Base-by-base conservation (phyloP, 1,284 basidiomycete species). In the Tilletia horrida region DNA sequence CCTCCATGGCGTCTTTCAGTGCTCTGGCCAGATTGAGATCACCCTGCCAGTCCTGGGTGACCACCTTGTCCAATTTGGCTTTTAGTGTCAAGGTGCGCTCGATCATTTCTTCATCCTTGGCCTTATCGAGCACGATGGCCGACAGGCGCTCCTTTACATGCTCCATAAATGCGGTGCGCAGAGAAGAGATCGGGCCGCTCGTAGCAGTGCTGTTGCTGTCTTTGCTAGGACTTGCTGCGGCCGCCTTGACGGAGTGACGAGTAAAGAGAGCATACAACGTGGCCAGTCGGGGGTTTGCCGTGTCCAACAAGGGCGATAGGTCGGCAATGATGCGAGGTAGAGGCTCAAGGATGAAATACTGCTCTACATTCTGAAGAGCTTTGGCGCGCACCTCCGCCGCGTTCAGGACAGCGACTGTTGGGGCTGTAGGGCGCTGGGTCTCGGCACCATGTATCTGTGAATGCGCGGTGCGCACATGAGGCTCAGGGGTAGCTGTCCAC, bases 1-100 rank as follows among this genome's bases (percentile, higher is more conserved):
- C 83, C n/a, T 88, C 85, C 83, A 96, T 94, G 0, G 90, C 91
- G 68, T 91, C 89, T 47, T 85, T 80, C 45, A 85, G 81, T 0
- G 84, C 83, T 67, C 85, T 72, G 18, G 68, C 69, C 67, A 84
- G 82, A 9, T 77, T 75, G 6, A 66, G 62, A 31, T 82, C 78
- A 14, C 67, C 67, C 64, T 62, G 55, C 64, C 79, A 76, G 57
- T 68, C 65, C 6, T 71, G 66, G 3, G 43, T 42, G 29, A 79
- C 71, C 44, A 73, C 68, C 16, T 57, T 29, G 57, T 77, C 77
- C 63, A 78, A 74, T 48, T 50, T 62, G 7, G 66, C 62, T 64
- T 79, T 74, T 68, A 73, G 75, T 42, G 69, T 74, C 55, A 78
- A 70, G 25, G 79, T 70, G 42, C 75, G 69, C 14, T 76, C 75